Evolutionary conservation across 345 rosid genomes (phyloP).

Genomic region (Salix arbutifolia): DNA sequence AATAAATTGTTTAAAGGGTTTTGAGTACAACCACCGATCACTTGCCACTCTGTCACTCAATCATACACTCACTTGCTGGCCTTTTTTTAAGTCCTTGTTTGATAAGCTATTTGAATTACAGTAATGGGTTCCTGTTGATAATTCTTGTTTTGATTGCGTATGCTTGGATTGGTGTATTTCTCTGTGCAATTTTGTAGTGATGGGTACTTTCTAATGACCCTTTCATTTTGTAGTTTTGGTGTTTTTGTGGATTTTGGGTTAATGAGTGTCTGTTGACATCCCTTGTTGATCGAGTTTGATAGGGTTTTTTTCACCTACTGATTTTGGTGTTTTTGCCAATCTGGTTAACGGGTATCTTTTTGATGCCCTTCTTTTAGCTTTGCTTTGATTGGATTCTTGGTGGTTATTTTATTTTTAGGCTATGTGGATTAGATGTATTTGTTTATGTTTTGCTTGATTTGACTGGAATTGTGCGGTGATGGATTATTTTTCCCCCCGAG

Average conservation of each 20-base stretch:
- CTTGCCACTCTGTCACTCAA: constrained; percentile 29
- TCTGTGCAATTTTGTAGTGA: background rate
- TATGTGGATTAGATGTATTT: background rate
- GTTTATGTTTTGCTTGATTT: background rate
- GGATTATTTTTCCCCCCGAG: background rate
- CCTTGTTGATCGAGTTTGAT: background rate
- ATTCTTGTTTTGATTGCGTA: constrained; percentile 9
- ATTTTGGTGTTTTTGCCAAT: background rate
- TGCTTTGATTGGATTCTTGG: background rate
- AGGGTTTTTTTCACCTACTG: background rate
- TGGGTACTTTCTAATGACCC: constrained; percentile 31
- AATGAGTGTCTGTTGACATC: background rate
- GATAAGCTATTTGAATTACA: constrained; percentile 1
- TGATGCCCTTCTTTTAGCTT: background rate
- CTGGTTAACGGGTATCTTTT: background rate
- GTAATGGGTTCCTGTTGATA: background rate
- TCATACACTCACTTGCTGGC: constrained; percentile 13
- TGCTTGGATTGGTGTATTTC: constrained; percentile 8
- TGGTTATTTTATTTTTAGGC: no score
- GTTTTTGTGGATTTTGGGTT: background rate
- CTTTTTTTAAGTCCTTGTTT: background rate
- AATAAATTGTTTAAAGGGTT: background rate
- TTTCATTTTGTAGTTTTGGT: constrained; percentile 10
- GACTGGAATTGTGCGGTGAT: background rate
- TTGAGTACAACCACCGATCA: constrained; percentile 13